Evolutionary conservation across 169 alveolate genomes (phyloP).

Genomic region (Plasmodium ovale): DNA sequence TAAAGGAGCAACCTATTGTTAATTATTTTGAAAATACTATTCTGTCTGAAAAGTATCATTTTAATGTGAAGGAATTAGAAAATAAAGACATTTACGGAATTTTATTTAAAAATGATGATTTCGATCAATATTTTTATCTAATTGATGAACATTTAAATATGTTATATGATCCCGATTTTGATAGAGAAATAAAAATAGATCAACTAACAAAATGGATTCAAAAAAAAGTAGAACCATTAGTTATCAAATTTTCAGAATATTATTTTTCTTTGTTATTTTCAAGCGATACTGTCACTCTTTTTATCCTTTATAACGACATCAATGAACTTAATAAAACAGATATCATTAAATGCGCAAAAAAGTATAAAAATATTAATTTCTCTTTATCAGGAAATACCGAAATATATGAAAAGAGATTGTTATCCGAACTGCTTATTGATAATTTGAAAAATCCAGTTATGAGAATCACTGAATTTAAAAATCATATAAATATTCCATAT

Average conservation of each 20-base stretch:
- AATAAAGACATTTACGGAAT: conserved; percentile 37
- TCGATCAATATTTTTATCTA: conserved; percentile 34
- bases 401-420: conserved; percentile 48
- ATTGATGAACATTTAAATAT: conserved; percentile 3
- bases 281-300: conserved; percentile 16
- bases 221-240: conserved; percentile 59
- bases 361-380: conserved; percentile 33
- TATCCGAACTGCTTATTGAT: conserved; percentile 63
- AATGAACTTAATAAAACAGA: conserved; percentile 39
- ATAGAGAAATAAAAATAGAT: conserved; percentile 11
- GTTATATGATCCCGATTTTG: conserved; percentile 5
- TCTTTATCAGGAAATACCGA: conserved; percentile 23
- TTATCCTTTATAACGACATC: conserved; percentile 58
- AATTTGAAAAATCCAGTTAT: conserved; percentile 34
- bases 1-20: conserved; percentile 19
- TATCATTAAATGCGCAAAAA: conserved; percentile 69
- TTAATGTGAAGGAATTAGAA: neutral
- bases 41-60: conserved; percentile 16
- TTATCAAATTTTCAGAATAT: conserved; percentile 48
- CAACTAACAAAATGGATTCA: conserved; percentile 18
- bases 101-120: conserved; percentile 60
- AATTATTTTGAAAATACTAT: conserved; percentile 43
- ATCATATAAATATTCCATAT: conserved; percentile 30
- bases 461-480: conserved; percentile 71
- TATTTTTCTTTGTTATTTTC: conserved; percentile 45